These are phyloP conservation scores for Codiaeum variegatum DNA, from an alignment of 441 rosid species.

Conservation along the genomic window DNA sequence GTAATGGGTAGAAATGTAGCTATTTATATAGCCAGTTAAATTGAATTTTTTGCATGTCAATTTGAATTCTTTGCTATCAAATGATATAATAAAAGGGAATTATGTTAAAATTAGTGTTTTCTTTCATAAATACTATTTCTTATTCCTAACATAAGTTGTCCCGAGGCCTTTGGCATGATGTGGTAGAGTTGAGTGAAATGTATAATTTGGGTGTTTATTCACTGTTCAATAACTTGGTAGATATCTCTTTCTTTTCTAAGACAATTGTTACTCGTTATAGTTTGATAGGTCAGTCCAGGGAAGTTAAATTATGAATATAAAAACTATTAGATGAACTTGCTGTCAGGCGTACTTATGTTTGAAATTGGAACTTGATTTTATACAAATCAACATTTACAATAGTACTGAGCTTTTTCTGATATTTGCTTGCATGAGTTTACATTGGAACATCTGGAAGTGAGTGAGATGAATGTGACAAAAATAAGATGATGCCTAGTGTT, in stretches of 20 bases:
- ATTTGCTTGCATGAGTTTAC: conserved; percentile 26
- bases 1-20: background rate
- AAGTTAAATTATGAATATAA: background rate
- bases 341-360: conserved; percentile 11
- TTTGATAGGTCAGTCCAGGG: background rate
- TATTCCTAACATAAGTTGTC: background rate
- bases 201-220: background rate
- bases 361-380: conserved; percentile 4
- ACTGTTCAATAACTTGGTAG: background rate
- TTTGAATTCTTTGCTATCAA: background rate
- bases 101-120: conserved; percentile 3
- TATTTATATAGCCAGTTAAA: conserved; percentile 15
- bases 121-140: background rate
- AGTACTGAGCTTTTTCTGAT: conserved; percentile 8
- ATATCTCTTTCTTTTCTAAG: background rate
- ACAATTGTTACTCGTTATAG: background rate
- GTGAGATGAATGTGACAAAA: conserved; percentile 43
- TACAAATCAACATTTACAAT: background rate
- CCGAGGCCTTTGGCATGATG: background rate
- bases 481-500: conserved; percentile 42
- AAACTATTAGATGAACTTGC: background rate
- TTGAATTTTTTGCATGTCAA: background rate
- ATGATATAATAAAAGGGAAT: background rate
- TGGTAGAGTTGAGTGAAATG: background rate
- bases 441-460: conserved; percentile 48